Evolutionary conservation across 768 basidiomycete species (phyloP).

Genomic region (Tylopilus sp.): DNA sequence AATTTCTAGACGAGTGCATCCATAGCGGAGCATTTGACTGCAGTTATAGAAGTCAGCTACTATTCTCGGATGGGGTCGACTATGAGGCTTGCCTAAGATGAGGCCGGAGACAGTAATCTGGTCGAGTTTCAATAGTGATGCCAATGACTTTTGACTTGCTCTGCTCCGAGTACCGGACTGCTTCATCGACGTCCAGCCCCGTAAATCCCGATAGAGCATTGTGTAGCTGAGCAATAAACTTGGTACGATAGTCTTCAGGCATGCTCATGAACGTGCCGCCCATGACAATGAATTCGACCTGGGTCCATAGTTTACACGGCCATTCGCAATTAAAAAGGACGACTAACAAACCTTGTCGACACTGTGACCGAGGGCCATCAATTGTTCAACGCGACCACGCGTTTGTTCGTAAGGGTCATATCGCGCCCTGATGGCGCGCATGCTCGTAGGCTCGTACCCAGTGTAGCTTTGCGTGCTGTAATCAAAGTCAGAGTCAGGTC

Average conservation of each 20-base stretch:
- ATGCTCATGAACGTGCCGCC: slow-evolving; percentile 99
- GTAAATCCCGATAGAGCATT: slow-evolving; percentile 96
- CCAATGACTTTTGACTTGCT: slow-evolving; percentile 98
- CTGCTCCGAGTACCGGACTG: slow-evolving; percentile 94
- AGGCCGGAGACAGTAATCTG: slow-evolving; percentile 96
- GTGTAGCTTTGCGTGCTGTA: slow-evolving; percentile 98
- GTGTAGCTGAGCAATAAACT: slow-evolving; percentile 94
- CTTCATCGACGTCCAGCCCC: slow-evolving; percentile 91
- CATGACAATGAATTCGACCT: slow-evolving; percentile 95
- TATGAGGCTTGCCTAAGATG: slow-evolving; percentile 68
- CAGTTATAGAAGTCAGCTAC: background rate
- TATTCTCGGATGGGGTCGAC: background rate
- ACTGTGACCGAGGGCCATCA: slow-evolving; percentile 92
- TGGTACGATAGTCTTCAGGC: slow-evolving; percentile 92
- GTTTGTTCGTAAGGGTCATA: slow-evolving; percentile 98
- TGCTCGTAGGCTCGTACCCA: slow-evolving; percentile 95
- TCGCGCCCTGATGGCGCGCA: slow-evolving; percentile 96
- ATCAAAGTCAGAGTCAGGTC: slow-evolving; percentile 99
- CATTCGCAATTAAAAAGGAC: background rate
- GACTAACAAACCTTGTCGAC: slow-evolving; percentile 81
- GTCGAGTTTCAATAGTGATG: slow-evolving; percentile 97
- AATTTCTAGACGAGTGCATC: slow-evolving; percentile 96
- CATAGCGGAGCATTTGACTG: slow-evolving; percentile 98
- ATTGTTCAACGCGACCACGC: slow-evolving; percentile 89
- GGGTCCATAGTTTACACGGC: background rate